Evolutionary conservation across 208 protist species (phyloP), one percentile per base, ranked within the genome.

Genomic region (Acanthamoeba culbertsoni): DNA sequence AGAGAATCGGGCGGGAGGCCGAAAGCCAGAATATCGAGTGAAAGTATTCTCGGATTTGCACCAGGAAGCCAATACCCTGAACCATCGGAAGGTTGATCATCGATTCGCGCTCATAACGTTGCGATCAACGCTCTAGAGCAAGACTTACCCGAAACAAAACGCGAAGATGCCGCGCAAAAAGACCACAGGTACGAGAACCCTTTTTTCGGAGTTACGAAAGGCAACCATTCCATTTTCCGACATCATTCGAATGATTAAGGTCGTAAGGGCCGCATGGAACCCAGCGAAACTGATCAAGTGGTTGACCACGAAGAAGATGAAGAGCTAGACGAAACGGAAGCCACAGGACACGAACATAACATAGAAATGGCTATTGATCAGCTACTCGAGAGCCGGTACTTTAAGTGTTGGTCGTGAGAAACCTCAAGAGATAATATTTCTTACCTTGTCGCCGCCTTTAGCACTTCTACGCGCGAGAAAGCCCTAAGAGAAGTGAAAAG

Each of bases 291-390:
- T 26, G 73, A 28, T 14, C 26, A 33, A 0, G 43, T 57, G 23
- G 73, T 37, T 0, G 73, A 57, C 28, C 20, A 88, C 35, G 73
- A 93, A 14, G 51, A 93, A 42, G 90, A 93, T 40, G 51, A 48
- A 37, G 51, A 33, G 37, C 43, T 12, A 45, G n/a, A 28, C 7
- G 43, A 82, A 48, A 82, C 73, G 45, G 26, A 40, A 40, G 26
- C 12, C 45, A 14, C 73, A 5, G 73, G 73, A 20, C 28, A 45
- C 12, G 43, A 57, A 4, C 43, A 86, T n/a, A 86, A 45, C 45
- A 45, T 86, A 12, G 73, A 86, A 16, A 45, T n/a, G 73, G 73
- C 73, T n/a, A 57, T 86, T 45, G 73, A 86, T 57, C 73, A 86
- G 43, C 45, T 86, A 12, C 73, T 86, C n/a, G 73, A 86, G 45